Base-by-base conservation (phyloP, 768 basidiomycete genomes). In the Chalciporus chontae region DNA sequence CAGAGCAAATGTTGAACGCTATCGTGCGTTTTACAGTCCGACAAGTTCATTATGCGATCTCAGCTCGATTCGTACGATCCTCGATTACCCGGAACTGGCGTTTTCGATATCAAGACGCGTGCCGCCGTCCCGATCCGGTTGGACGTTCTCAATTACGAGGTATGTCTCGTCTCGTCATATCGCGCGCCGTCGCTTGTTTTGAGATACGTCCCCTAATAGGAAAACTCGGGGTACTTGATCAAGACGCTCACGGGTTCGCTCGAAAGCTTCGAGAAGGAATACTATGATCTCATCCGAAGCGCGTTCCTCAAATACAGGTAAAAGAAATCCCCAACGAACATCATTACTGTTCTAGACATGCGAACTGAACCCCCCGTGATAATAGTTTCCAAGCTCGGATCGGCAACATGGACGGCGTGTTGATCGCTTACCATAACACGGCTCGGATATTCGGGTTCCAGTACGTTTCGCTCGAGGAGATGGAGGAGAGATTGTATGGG, bases 91-190 rank as follows among this genome's bases (percentile, higher is more conserved):
- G 94, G 93, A 1, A 85, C 84, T 0, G 93, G 92, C 24, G 84
- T 94, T 1, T 99, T 99, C 58, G 95, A 99, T 64, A 84, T 98
- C 69, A 99, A 99, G 69, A 97, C 95, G 0, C 81, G 95, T 41
- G 94, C 93, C 0, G 87, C 84, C 27, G 67, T 91, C 21, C 81
- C 90, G 0, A 84, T 97, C 40, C 83, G 95, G 2, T 72, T 89
- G 63, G 95, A 98, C 64, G 69, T 87, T 10, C 72, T 92, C 47
- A 97, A 98, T 65, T 88, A 80, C 57, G 78, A 82, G 70, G 88
- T 88, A 45, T 39, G 15, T 21, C 21, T 21, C 21, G 21, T 21
- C 21, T 21, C 21, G 21, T 21, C 21, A 2, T 21, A 21, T 4
- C 21, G 4, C 4, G 21, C 4, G 2, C 2, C 21, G 21, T 21